phyloP scores from a whole-genome alignment of 108 stramenopile genomes.

The Seminavis robusta region DNA sequence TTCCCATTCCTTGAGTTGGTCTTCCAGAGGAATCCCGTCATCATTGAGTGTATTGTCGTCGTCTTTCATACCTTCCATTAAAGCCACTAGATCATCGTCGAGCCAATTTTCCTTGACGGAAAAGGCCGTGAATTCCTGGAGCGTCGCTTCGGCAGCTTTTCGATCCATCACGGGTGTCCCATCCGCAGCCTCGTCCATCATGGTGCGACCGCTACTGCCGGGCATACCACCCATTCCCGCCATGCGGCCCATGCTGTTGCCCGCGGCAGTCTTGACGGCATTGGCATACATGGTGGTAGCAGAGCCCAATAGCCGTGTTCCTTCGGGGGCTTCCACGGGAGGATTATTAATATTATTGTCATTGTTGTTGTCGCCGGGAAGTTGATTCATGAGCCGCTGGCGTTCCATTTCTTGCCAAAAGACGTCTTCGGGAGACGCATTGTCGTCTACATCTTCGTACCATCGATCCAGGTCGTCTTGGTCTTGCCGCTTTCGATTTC shows the following conservation, averaged over 20 bases:
- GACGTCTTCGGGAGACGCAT: slow-evolving; percentile 69
- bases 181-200: background rate
- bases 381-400: slow-evolving; percentile 43
- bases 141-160: slow-evolving; percentile 54
- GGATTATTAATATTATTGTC: background rate
- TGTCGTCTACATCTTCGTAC: slow-evolving; percentile 60
- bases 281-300: slow-evolving; percentile 1
- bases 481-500: slow-evolving; percentile 35
- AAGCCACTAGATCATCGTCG: slow-evolving; percentile 46
- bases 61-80: slow-evolving; percentile 16
- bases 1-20: slow-evolving; percentile 40
- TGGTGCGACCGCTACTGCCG: background rate
- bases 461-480: slow-evolving; percentile 49
- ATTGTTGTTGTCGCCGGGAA: background rate
- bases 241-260: background rate
- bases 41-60: slow-evolving; percentile 33
- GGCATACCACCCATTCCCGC: background rate
- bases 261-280: background rate
- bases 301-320: background rate
- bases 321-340: background rate
- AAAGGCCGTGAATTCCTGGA: slow-evolving; percentile 50
- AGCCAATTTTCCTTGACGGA: slow-evolving; percentile 70
- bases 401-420: slow-evolving; percentile 87
- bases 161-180: slow-evolving; percentile 22
- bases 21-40: slow-evolving; percentile 32